Evolutionary conservation across 1,284 basidiomycete genomes (phyloP).

Genomic region (Neotropicomus parvogracilis): DNA sequence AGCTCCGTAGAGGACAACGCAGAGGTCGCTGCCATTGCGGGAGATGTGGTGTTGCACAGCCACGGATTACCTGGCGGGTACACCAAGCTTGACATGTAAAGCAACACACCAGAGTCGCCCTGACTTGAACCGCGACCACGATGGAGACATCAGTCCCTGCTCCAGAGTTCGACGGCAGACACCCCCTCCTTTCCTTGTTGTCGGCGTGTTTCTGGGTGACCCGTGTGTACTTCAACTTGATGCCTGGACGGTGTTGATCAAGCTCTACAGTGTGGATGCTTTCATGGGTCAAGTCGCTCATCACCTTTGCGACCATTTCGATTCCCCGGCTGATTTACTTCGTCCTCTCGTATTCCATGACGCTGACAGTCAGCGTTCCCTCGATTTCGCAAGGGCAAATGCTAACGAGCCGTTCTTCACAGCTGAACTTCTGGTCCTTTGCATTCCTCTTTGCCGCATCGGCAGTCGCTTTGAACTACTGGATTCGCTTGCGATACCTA

Average conservation of each 20-base stretch:
- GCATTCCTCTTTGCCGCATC: slow-evolving; percentile 70
- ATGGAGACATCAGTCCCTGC: slow-evolving; percentile 23
- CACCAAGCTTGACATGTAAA: slow-evolving; percentile 10
- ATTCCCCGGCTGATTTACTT: slow-evolving; percentile 74
- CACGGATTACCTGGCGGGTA: slow-evolving; percentile 22
- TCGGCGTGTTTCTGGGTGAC: slow-evolving; percentile 86
- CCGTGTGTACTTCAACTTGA: slow-evolving; percentile 43
- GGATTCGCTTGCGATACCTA: slow-evolving; percentile 80
- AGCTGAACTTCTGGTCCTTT: slow-evolving; percentile 89
- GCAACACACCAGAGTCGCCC: no score
- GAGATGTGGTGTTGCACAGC: slow-evolving; percentile 24
- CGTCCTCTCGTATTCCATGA: slow-evolving; percentile 84
- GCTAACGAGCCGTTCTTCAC: slow-evolving; percentile 10
- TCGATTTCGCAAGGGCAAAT: not conserved
- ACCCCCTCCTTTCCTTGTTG: slow-evolving; percentile 61
- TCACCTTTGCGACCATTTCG: slow-evolving; percentile 77
- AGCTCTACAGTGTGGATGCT: slow-evolving; percentile 67
- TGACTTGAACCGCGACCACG: slow-evolving; percentile 11
- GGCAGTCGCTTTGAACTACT: slow-evolving; percentile 71
- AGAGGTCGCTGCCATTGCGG: slow-evolving; percentile 31
- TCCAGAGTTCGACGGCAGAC: slow-evolving; percentile 35
- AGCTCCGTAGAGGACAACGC: slow-evolving; percentile 23
- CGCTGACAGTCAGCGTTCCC: slow-evolving; percentile 60
- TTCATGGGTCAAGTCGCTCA: slow-evolving; percentile 66
- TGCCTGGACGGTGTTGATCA: slow-evolving; percentile 8